phyloP scores from a whole-genome alignment of 2,329 filamentous ascomycete genomes.

The Septoria petroselini region DNA sequence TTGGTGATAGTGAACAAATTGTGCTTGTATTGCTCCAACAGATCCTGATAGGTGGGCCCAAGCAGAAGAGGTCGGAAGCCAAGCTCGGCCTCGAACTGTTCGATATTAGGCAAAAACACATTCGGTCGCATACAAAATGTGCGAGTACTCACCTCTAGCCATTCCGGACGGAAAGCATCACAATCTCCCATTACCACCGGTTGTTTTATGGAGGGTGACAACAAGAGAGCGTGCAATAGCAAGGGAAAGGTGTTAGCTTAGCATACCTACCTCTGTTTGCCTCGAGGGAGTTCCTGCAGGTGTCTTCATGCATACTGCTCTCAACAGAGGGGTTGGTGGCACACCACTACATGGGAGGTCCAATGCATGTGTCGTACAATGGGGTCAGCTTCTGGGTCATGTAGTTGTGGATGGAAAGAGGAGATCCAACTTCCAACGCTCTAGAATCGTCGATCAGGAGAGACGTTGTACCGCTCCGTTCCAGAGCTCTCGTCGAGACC shows the following conservation, averaged over 20 bases:
- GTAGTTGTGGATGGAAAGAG: slow-evolving; percentile 9
- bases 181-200: slow-evolving; percentile 7
- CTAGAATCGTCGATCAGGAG: neutral
- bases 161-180: slow-evolving; percentile 10
- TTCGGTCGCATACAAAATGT: neutral
- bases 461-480: neutral
- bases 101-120: slow-evolving; percentile 1
- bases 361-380: slow-evolving; percentile 11
- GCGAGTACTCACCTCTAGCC: slow-evolving; percentile 11
- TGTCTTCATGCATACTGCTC: slow-evolving; percentile 7
- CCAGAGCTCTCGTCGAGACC: no score
- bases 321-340: slow-evolving; percentile 11
- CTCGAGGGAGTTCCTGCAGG: slow-evolving; percentile 7
- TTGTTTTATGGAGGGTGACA: no score
- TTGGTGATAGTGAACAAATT: slow-evolving; percentile 14
- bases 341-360: slow-evolving; percentile 9
- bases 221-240: no score
- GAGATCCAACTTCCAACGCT: neutral
- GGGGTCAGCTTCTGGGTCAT: slow-evolving; percentile 9
- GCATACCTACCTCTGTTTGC: slow-evolving; percentile 5
- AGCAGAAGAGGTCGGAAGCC: slow-evolving; percentile 22
- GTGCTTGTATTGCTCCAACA: slow-evolving; percentile 18
- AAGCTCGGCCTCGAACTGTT: slow-evolving; percentile 20
- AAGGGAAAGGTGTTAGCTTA: slow-evolving; percentile 3
- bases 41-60: slow-evolving; percentile 19